Percentiles rank a stretch among this genome's conserved stretches.
phyloP scores from a whole-genome alignment of 169 alveolate species.

The Plasmodium inui region DNA sequence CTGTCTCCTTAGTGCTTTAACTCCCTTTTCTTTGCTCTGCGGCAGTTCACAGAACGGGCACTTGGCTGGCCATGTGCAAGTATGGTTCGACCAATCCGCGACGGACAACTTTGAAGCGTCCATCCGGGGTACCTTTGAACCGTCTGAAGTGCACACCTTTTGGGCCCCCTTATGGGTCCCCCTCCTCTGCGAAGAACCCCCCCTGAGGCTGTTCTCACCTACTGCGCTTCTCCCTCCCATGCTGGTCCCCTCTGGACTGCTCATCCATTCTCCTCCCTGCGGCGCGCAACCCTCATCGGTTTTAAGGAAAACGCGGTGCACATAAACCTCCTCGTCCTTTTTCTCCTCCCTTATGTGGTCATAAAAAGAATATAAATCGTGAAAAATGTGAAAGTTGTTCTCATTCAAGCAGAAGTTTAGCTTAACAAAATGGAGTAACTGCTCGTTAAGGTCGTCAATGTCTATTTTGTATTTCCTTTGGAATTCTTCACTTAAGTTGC shows the following conservation, averaged over 20 bases:
- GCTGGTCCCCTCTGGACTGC: neutral
- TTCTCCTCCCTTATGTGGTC: conserved; percentile 64
- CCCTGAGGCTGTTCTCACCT: neutral
- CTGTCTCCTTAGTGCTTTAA: neutral
- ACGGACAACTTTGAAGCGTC: neutral
- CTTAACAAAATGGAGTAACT: conserved; percentile 54
- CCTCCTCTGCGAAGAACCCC: neutral
- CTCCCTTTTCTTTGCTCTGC: neutral
- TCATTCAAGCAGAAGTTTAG: conserved; percentile 36
- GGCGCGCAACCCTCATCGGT: neutral
- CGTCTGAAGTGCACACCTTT: neutral
- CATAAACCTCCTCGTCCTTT: conserved; percentile 20
- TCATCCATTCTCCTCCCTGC: neutral
- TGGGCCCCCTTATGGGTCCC: neutral
- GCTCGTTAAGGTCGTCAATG: conserved; percentile 23
- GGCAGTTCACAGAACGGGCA: conserved; percentile 39
- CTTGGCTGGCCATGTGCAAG: neutral
- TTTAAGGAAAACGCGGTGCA: conserved; percentile 51
- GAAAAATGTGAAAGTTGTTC: conserved; percentile 24
- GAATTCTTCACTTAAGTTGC: conserved; percentile 23
- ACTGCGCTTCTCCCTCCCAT: neutral
- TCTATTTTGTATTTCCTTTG: conserved; percentile 24
- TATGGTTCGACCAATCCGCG: neutral
- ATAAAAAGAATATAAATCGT: conserved; percentile 35
- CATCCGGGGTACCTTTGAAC: no score